These are phyloP conservation scores for Nigrospora osmanthi DNA, from an alignment of 2,329 filamentous ascomycete genomes.

Conservation along the genomic window DNA sequence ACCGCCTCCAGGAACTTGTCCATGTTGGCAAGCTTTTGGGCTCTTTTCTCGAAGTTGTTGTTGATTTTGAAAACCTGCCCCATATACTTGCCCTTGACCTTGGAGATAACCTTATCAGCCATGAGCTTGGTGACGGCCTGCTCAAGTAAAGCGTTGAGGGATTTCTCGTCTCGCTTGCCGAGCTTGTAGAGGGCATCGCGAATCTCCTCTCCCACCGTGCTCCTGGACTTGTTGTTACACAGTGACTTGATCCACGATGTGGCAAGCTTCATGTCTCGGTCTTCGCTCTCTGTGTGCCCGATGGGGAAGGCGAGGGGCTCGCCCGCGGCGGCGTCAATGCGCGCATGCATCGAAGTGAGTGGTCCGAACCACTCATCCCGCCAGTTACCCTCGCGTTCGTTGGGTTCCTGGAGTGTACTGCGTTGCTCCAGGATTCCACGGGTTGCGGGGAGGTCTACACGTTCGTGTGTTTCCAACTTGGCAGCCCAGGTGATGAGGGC, in stretches of 20 bases:
- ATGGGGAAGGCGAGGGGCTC: constrained; percentile 33
- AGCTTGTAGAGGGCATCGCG: constrained; percentile 44
- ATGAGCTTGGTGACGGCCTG: constrained; percentile 40
- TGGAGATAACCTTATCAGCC: constrained; percentile 46
- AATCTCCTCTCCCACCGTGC: constrained; percentile 31
- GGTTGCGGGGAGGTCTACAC: constrained; percentile 39
- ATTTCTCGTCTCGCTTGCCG: constrained; percentile 26
- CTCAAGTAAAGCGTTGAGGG: constrained; percentile 36
- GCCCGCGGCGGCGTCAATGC: constrained; percentile 46
- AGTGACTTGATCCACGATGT: constrained; percentile 54
- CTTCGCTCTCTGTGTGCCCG: constrained; percentile 7
- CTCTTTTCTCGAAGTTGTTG: constrained; percentile 45
- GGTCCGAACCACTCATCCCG: constrained; percentile 49
- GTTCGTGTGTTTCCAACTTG: constrained; percentile 37
- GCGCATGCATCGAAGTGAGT: constrained; percentile 46
- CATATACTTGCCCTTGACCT: constrained; percentile 49
- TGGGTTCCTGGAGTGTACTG: constrained; percentile 30
- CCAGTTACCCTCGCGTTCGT: constrained; percentile 34
- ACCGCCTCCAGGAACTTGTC: constrained; percentile 51
- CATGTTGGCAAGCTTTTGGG: constrained; percentile 48
- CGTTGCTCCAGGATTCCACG: constrained; percentile 33
- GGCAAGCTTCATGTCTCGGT: constrained; percentile 29
- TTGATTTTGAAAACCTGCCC: constrained; percentile 58
- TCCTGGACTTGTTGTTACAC: constrained; percentile 39
- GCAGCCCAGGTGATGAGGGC: constrained; percentile 59